phyloP scores from a whole-genome alignment of 352 stramenopile species.

The Globisporangium paddicum region DNA sequence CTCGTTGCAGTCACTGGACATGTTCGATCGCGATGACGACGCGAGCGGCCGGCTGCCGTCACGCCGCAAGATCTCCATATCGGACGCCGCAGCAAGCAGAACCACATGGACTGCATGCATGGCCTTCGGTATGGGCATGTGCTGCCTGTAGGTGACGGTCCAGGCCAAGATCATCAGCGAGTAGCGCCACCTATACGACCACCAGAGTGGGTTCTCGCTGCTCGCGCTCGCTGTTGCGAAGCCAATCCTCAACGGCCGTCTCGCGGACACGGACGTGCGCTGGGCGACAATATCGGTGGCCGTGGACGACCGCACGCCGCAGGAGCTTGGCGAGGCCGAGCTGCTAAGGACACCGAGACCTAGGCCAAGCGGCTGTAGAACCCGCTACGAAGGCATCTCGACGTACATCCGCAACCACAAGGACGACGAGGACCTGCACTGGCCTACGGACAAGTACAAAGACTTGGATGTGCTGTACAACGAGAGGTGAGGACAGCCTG shows the following conservation, averaged over 20 bases:
- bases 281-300: slow-evolving; percentile 97
- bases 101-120: slow-evolving; percentile 99
- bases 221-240: slow-evolving; percentile 98
- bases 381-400: slow-evolving; percentile 89
- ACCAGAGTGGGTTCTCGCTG: slow-evolving; percentile 97
- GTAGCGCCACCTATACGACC: slow-evolving; percentile 98
- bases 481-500: slow-evolving; percentile 90
- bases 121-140: slow-evolving; percentile 99
- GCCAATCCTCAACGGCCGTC: slow-evolving; percentile 94
- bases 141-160: slow-evolving; percentile 99
- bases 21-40: slow-evolving; percentile 34
- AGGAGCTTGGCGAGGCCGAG: slow-evolving; percentile 56
- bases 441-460: slow-evolving; percentile 85
- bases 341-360: slow-evolving; percentile 35
- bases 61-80: slow-evolving; percentile 63
- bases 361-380: slow-evolving; percentile 92
- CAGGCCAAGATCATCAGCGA: slow-evolving; percentile 98
- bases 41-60: slow-evolving; percentile 35
- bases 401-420: slow-evolving; percentile 91
- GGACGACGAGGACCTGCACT: slow-evolving; percentile 65
- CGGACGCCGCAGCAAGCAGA: slow-evolving; percentile 68
- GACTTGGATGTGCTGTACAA: slow-evolving; percentile 96
- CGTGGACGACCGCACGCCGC: slow-evolving; percentile 94
- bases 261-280: slow-evolving; percentile 91
- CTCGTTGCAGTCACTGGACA: slow-evolving; percentile 34